phyloP scores from a whole-genome alignment of 202 grass and related monocot species.

The Cymbopogon flexuosus region DNA sequence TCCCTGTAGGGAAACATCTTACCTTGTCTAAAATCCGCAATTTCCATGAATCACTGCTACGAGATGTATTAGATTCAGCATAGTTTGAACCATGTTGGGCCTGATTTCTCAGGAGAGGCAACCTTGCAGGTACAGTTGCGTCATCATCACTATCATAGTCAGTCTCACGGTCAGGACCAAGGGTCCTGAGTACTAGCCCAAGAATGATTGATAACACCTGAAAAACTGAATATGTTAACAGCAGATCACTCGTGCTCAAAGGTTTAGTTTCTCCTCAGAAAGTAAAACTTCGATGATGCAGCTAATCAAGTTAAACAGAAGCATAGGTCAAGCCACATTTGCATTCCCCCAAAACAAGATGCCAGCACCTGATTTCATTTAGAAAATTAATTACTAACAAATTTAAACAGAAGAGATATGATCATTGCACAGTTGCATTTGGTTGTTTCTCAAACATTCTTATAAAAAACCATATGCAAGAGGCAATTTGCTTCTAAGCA shows the following conservation, averaged over 20 bases:
- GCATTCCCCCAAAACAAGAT: not conserved
- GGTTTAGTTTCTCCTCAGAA: not conserved
- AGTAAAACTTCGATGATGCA: not conserved
- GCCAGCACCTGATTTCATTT: not conserved
- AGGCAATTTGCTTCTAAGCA: not conserved
- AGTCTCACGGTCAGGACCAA: slow-evolving; percentile 61
- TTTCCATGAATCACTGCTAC: slow-evolving; percentile 64
- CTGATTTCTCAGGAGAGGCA: slow-evolving; percentile 81
- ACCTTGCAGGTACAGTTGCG: slow-evolving; percentile 37
- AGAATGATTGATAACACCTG: slow-evolving; percentile 69
- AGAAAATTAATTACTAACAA: not conserved
- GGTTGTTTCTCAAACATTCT: not conserved
- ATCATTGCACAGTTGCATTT: not conserved
- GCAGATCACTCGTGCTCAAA: not conserved
- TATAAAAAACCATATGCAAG: not conserved
- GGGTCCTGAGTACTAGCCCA: slow-evolving; percentile 60
- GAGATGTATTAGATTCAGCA: slow-evolving; percentile 42
- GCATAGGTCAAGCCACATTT: not conserved
- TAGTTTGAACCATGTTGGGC: slow-evolving; percentile 31
- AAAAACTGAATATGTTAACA: not conserved
- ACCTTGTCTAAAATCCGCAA: slow-evolving; percentile 68
- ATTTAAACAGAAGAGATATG: not conserved
- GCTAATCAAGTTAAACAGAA: not conserved
- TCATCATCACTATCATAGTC: slow-evolving; percentile 92
- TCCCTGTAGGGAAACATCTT: not conserved